These are phyloP conservation scores for Schwanniomyces sp. DNA, from an alignment of 805 yeast species.

Conservation along the genomic window DNA sequence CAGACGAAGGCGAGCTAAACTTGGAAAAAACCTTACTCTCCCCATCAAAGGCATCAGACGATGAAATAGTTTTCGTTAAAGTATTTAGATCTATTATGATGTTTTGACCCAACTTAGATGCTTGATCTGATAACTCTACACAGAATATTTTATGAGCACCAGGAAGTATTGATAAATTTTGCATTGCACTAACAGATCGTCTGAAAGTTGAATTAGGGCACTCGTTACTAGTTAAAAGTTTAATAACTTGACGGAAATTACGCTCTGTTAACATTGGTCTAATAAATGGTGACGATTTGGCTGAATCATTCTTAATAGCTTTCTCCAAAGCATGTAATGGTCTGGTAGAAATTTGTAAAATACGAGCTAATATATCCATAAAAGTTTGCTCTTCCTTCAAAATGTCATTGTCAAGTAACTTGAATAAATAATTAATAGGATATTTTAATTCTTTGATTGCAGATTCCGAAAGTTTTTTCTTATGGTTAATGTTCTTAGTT, in stretches of 20 bases:
- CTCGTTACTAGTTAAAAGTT: constrained; percentile 74
- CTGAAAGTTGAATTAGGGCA: constrained; percentile 85
- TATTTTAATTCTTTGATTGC: constrained; percentile 48
- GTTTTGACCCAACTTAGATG: constrained; percentile 55
- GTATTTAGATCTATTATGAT: constrained; percentile 55
- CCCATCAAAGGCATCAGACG: constrained; percentile 37
- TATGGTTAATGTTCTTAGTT: constrained; percentile 29
- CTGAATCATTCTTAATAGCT: constrained; percentile 26
- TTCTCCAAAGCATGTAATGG: constrained; percentile 61
- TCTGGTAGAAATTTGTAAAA: constrained; percentile 74
- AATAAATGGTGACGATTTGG: constrained; percentile 25
- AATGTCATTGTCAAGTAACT: constrained; percentile 59
- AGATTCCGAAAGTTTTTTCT: constrained; percentile 31
- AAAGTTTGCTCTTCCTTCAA: constrained; percentile 71
- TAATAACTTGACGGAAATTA: constrained; percentile 61
- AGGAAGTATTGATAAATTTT: constrained; percentile 61
- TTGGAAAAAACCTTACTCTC: constrained; percentile 57
- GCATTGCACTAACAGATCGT: constrained; percentile 79
- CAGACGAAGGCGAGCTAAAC: constrained; percentile 78
- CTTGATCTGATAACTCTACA: constrained; percentile 61
- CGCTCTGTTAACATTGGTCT: constrained; percentile 65
- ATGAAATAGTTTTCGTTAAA: constrained; percentile 46
- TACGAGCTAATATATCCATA: constrained; percentile 73
- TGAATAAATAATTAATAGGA: constrained; percentile 71
- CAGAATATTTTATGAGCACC: constrained; percentile 68